These are phyloP conservation scores for Candida pseudoviswanathii DNA, from an alignment of 1,139 yeast species.

Conservation along the genomic window DNA sequence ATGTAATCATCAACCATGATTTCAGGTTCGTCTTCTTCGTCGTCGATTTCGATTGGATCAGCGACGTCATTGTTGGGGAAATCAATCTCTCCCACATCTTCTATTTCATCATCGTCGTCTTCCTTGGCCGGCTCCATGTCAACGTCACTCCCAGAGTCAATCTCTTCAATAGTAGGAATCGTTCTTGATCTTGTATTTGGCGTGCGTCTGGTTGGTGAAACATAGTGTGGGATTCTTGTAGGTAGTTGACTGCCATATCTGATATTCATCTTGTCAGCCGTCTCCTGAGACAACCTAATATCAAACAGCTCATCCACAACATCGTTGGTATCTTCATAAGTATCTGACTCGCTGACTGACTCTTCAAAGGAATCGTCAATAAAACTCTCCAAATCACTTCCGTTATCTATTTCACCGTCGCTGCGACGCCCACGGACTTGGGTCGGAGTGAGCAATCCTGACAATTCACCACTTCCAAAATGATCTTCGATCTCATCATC, in stretches of 20 bases:
- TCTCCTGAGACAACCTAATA: conserved; percentile 21
- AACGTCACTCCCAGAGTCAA: background rate
- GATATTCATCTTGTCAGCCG: conserved; percentile 30
- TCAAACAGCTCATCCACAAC: conserved; percentile 28
- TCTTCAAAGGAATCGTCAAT: conserved; percentile 23
- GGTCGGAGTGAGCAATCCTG: conserved; percentile 40
- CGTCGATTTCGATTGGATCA: conserved; percentile 7
- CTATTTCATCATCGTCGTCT: conserved; percentile 1
- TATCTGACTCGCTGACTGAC: background rate
- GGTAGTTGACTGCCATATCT: conserved; percentile 17
- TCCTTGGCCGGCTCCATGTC: background rate
- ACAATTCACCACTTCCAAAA: conserved; percentile 43
- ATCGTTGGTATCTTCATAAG: conserved; percentile 20
- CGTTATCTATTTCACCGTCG: conserved; percentile 19
- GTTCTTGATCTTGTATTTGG: background rate
- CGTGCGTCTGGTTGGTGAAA: background rate
- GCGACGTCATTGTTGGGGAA: background rate
- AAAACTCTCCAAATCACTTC: conserved; percentile 37
- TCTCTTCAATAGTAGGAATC: conserved; percentile 2
- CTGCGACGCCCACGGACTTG: conserved; percentile 30
- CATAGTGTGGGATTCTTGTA: background rate
- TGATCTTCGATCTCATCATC: conserved; percentile 37
- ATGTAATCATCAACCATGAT: conserved; percentile 34
- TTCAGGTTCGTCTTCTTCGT: conserved; percentile 21
- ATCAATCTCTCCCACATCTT: conserved; percentile 5